Base-by-base conservation (phyloP, 805 yeast genomes). In the Ogataea nakhonphanomensis region DNA sequence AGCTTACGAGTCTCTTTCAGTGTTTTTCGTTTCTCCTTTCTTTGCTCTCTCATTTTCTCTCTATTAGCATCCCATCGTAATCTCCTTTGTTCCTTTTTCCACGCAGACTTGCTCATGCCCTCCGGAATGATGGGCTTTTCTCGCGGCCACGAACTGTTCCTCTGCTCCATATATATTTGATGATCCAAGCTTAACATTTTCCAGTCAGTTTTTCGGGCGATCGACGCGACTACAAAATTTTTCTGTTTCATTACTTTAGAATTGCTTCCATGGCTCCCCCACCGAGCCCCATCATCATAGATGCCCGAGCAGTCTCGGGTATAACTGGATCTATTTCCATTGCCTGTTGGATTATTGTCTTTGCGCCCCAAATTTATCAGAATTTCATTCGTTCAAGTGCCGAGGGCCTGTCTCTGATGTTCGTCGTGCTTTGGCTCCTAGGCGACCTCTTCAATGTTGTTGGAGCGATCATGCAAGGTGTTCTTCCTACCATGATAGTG, bases 281-380 rank as follows among this genome's bases (percentile, higher is more conserved):
- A 29, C 82, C 83, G 25, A 79, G 80, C 20, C 85, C 89, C 3
- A 71, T 81, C 17, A 72, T 74, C 22, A 67, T 81, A 39, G 82
- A 78, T 49, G 79, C 86, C 12, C 77, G 78, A 48, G 85, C 85
- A 12, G 78, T 84, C 13, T 79, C 88, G 55, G 93, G 91, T 6
- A 82, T 85, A 41, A 79, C 84, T 13, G 86, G 85, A 21, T 87
- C 95, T 9, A 88, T 93, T 25, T 91, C 98, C 13, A 77, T 91
- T 33, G 95, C 97, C 11, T 93, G 97, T 61, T 91, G 99, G 99
- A 83, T 93, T 44, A 90, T 93, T 35, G 99, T 91, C 12, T 91
- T 93, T 70, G 95, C 95, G 27, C 98, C 98, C 8, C 98, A 91
- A 59, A 84, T 93, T 32, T 90, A 88, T 62, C 97, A 93, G 58